A percentile compares a stretch with the other conserved stretches of the same genome.
phyloP scores from a whole-genome alignment of 2,329 filamentous ascomycete species.

The Colletotrichum australisinense region DNA sequence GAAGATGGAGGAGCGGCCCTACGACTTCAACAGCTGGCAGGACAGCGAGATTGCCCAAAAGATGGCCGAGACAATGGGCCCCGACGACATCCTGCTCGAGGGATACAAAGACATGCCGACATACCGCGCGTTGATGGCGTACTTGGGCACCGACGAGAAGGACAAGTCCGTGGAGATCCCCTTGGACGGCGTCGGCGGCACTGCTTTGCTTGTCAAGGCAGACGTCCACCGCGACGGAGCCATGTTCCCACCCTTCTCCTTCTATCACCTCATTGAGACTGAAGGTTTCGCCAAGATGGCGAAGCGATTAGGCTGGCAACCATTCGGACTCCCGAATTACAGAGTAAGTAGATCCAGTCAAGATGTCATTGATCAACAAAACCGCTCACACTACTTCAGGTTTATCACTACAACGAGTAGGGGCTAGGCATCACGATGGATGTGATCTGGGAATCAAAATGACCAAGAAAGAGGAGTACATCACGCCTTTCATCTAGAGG shows the following conservation, averaged over 20 bases:
- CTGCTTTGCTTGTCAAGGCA: constrained; percentile 91
- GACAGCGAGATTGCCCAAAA: constrained; percentile 85
- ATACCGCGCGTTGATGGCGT: constrained; percentile 91
- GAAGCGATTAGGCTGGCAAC: constrained; percentile 84
- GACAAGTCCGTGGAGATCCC: constrained; percentile 73
- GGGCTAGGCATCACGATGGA: constrained; percentile 24
- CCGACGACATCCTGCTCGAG: constrained; percentile 92
- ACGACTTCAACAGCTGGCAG: constrained; percentile 98
- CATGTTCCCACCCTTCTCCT: constrained; percentile 97
- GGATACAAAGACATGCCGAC: constrained; percentile 95
- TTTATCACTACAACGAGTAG: constrained; percentile 92
- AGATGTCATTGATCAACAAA: neutral
- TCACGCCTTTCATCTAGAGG: neutral
- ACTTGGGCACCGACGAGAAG: constrained; percentile 71
- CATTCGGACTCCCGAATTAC: constrained; percentile 94
- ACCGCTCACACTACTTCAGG: constrained; percentile 57
- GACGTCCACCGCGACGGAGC: constrained; percentile 97
- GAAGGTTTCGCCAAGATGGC: constrained; percentile 99
- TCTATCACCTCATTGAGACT: constrained; percentile 97
- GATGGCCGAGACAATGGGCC: constrained; percentile 82
- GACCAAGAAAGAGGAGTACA: neutral
- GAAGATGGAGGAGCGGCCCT: constrained; percentile 80
- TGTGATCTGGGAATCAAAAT: neutral
- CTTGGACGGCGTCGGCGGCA: constrained; percentile 94
- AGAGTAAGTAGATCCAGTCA: constrained; percentile 70